Percentiles rank a stretch among this genome's conserved stretches.
Conservation (phyloP, 169 alveolate species). For the Cryptosporidium ubiquitum region DNA sequence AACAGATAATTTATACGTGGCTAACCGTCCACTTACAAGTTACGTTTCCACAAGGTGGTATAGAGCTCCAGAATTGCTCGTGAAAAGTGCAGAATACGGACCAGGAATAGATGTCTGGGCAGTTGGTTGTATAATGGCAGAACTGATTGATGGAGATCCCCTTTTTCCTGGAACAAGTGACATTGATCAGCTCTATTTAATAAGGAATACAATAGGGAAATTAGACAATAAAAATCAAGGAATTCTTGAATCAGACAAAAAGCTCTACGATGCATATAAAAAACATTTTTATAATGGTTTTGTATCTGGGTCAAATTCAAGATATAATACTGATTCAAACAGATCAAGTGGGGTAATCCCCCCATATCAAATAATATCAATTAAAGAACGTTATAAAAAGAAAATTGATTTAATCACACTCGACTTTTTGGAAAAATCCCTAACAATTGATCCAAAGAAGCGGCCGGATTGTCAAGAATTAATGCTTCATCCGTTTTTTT, state of each 20-base stretch:
- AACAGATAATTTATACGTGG: slow-evolving; percentile 82
- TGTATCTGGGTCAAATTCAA: slow-evolving; percentile 84
- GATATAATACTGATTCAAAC: slow-evolving; percentile 80
- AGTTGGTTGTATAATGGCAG: slow-evolving; percentile 93
- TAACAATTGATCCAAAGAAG: slow-evolving; percentile 85
- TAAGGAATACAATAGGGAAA: slow-evolving; percentile 85
- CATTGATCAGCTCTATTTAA: slow-evolving; percentile 87
- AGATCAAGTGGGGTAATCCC: slow-evolving; percentile 29
- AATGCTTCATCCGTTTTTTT: slow-evolving; percentile 86
- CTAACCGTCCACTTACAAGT: slow-evolving; percentile 82
- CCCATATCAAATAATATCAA: slow-evolving; percentile 71
- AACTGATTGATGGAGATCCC: slow-evolving; percentile 93
- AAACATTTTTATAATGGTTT: slow-evolving; percentile 60
- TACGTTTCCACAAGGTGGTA: slow-evolving; percentile 92
- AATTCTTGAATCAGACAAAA: slow-evolving; percentile 83
- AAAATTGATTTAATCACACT: slow-evolving; percentile 81
- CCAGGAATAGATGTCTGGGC: slow-evolving; percentile 92
- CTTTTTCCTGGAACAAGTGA: slow-evolving; percentile 93
- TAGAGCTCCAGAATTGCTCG: slow-evolving; percentile 89
- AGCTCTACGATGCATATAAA: slow-evolving; percentile 54
- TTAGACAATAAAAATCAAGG: slow-evolving; percentile 82
- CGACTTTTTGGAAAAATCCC: slow-evolving; percentile 83
- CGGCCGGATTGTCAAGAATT: slow-evolving; percentile 85
- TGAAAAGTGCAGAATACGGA: slow-evolving; percentile 85
- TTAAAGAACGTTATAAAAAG: slow-evolving; percentile 85